phyloP scores from a whole-genome alignment of 768 basidiomycete species.

The Clitopilus hobsonii region DNA sequence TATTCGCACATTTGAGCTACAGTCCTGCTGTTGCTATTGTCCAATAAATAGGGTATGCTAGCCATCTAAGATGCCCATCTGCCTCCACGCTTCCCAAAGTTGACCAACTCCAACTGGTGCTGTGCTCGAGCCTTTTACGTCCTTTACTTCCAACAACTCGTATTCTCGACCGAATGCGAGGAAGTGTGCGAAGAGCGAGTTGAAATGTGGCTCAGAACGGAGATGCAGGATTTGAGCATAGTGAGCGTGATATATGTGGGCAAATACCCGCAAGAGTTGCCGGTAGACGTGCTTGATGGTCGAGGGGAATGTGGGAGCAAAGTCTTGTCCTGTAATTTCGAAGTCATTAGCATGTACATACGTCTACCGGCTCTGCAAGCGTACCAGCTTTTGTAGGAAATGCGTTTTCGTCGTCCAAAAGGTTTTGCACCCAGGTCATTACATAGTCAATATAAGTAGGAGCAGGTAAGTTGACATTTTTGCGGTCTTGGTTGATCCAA shows the following conservation, averaged over 20 bases:
- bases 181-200: conserved; percentile 97
- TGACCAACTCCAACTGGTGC: conserved; percentile 69
- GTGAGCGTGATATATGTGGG: conserved; percentile 97
- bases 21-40: conserved; percentile 24
- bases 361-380: conserved; percentile 17
- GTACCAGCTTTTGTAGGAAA: conserved; percentile 95
- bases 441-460: conserved; percentile 99
- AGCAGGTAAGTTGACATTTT: conserved; percentile 86
- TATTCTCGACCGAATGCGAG: conserved; percentile 95
- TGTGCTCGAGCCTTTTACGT: conserved; percentile 67
- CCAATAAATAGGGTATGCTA: conserved; percentile 14
- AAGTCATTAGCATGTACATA: not conserved
- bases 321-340: conserved; percentile 68
- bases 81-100: conserved; percentile 87
- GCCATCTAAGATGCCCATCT: conserved; percentile 76
- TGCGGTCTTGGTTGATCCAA: conserved; percentile 96
- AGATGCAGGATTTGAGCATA: conserved; percentile 90
- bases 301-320: conserved; percentile 82
- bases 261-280: conserved; percentile 94
- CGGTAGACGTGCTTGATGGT: conserved; percentile 95
- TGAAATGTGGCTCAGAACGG: conserved; percentile 92
- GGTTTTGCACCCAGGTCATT: conserved; percentile 97
- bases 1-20: not conserved
- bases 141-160: conserved; percentile 86
- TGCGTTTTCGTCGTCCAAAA: conserved; percentile 86